Percentiles rank a stretch among this genome's conserved stretches.
Evolutionary conservation across 2,329 filamentous ascomycete genomes (phyloP).

Genomic region (Trichoderma arundinaceum): DNA sequence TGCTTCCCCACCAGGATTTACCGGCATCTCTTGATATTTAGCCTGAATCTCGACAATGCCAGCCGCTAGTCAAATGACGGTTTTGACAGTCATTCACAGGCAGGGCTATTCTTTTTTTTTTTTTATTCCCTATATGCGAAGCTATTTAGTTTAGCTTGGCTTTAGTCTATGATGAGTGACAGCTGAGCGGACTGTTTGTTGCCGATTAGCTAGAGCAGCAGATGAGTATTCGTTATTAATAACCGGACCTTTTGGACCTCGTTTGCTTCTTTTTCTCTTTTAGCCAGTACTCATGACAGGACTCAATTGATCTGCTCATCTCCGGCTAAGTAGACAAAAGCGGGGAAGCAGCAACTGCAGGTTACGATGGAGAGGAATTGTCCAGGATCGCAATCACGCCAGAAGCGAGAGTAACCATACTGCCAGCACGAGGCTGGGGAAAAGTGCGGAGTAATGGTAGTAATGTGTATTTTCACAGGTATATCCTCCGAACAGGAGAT

Average conservation of each 20-base stretch:
- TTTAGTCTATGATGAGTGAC: constrained; percentile 10
- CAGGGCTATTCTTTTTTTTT: not conserved
- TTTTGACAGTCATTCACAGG: not conserved
- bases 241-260: constrained; percentile 5
- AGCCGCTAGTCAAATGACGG: constrained; percentile 15
- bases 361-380: not conserved
- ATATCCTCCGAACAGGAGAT: not conserved
- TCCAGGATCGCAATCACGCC: constrained; percentile 1
- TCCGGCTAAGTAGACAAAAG: constrained; percentile 27
- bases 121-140: not conserved
- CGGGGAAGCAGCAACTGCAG: constrained; percentile 4
- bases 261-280: not conserved
- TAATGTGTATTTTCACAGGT: not conserved
- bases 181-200: not conserved
- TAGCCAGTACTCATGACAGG: constrained; percentile 21
- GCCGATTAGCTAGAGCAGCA: not conserved
- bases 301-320: not conserved
- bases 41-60: constrained; percentile 14
- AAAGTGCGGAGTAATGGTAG: constrained; percentile 17
- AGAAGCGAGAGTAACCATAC: constrained; percentile 13
- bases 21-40: constrained; percentile 24
- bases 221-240: not conserved
- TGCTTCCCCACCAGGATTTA: constrained; percentile 7
- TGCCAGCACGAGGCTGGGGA: constrained; percentile 5
- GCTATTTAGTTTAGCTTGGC: not conserved